These are phyloP conservation scores for Neopestalotiopsis clavispora DNA, from an alignment of 2,329 filamentous ascomycete species.

Conservation along the genomic window DNA sequence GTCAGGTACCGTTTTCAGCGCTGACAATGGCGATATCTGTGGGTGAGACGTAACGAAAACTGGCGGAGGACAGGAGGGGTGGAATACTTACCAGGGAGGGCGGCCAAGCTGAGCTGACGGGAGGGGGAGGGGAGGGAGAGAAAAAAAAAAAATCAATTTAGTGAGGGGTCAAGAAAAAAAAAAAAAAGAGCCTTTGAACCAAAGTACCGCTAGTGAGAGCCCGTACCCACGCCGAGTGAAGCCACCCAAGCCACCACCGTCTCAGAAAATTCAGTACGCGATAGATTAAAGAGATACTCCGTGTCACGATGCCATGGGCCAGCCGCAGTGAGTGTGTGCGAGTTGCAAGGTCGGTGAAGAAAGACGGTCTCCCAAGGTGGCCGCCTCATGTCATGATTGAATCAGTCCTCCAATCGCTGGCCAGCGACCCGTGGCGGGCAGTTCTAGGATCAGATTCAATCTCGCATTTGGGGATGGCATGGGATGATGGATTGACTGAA, in stretches of 20 bases:
- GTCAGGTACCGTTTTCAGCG: neutral
- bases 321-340: slow-evolving; percentile 25
- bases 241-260: slow-evolving; percentile 36
- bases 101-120: neutral
- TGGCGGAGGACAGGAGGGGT: neutral
- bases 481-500: neutral
- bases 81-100: neutral
- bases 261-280: slow-evolving; percentile 31
- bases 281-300: slow-evolving; percentile 34
- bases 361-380: slow-evolving; percentile 7
- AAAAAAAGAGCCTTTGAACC: neutral
- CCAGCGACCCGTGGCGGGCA: slow-evolving; percentile 11
- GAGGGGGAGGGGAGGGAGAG: neutral
- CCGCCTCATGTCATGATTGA: neutral
- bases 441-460: slow-evolving; percentile 9
- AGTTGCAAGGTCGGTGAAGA: slow-evolving; percentile 22
- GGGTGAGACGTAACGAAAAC: slow-evolving; percentile 16
- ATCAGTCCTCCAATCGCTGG: slow-evolving; percentile 9
- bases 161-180: neutral
- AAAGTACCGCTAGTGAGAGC: slow-evolving; percentile 14
- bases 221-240: slow-evolving; percentile 29
- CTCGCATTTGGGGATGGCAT: neutral
- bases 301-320: slow-evolving; percentile 35
- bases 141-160: slow-evolving; percentile 6
- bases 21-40: neutral